These are phyloP conservation scores for Bondarzewia mesenterica DNA, from an alignment of 1,284 basidiomycete species.

Conservation along the genomic window DNA sequence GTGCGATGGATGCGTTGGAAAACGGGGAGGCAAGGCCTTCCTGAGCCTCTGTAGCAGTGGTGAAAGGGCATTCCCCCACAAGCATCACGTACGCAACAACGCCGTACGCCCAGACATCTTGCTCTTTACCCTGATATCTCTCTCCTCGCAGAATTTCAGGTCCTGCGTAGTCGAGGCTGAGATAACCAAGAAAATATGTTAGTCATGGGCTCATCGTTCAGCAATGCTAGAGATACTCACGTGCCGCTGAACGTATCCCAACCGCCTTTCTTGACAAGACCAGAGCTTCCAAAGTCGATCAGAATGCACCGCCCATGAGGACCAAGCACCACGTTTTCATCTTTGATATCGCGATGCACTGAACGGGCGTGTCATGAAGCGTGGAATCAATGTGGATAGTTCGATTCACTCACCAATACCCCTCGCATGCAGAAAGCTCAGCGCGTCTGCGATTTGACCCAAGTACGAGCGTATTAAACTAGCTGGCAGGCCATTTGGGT, in stretches of 20 bases:
- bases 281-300: conserved; percentile 96
- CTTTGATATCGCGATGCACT: conserved; percentile 98
- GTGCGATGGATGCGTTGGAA: conserved; percentile 58
- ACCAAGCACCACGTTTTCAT: conserved; percentile 90
- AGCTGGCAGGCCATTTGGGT: conserved; percentile 79
- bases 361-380: conserved; percentile 4
- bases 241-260: conserved; percentile 97
- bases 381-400: too few species aligned
- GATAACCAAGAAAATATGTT: conserved; percentile 15
- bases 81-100: conserved; percentile 95
- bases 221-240: conserved; percentile 36
- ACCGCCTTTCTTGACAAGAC: conserved; percentile 72
- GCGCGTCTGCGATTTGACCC: conserved; percentile 90
- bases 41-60: conserved; percentile 78
- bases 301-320: conserved; percentile 74
- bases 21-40: conserved; percentile 71
- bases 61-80: conserved; percentile 93
- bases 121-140: conserved; percentile 91
- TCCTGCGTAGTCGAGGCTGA: conserved; percentile 90
- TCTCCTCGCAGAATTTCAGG: conserved; percentile 96
- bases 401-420: conserved; percentile 59
- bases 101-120: conserved; percentile 99
- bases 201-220: conserved; percentile 3
- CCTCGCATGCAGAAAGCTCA: conserved; percentile 85
- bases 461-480: conserved; percentile 78